Percentiles rank a stretch among this genome's conserved stretches.
These are phyloP conservation scores for Entrophospora sp. DNA, from an alignment of 192 early-diverging fungal genomes.

Conservation along the genomic window DNA sequence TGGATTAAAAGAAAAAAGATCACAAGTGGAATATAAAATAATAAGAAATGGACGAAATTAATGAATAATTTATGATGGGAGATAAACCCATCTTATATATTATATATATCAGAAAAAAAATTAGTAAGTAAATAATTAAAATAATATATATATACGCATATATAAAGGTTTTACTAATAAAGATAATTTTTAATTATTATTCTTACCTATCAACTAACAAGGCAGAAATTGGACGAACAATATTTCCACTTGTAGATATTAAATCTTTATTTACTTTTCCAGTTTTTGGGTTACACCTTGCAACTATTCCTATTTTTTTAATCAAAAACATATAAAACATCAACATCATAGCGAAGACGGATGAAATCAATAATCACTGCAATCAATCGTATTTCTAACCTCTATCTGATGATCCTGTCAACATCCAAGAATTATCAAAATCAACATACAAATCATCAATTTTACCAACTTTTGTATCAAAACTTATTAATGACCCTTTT, in stretches of 20 bases:
- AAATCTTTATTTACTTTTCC: conserved; percentile 44
- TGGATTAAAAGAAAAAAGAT: too few relatives aligned
- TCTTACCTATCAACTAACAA: conserved; percentile 43
- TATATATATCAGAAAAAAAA: too few relatives aligned
- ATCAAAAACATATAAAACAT: not conserved
- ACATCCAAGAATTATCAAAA: conserved; percentile 40
- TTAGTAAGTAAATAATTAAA: too few relatives aligned
- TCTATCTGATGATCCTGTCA: conserved; percentile 35
- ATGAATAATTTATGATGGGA: not conserved
- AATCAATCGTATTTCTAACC: conserved; percentile 19
- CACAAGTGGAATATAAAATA: too few relatives aligned
- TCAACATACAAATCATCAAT: conserved; percentile 39
- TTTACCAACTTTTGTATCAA: conserved; percentile 44
- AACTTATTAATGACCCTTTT: conserved; percentile 23
- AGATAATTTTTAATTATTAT: not conserved
- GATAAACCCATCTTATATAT: too few relatives aligned
- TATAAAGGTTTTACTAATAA: conserved; percentile 2
- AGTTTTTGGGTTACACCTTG: conserved; percentile 43
- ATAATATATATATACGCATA: not conserved
- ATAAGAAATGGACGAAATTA: too few relatives aligned
- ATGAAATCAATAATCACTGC: not conserved
- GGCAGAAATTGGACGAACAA: conserved; percentile 23
- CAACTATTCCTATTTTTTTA: conserved; percentile 30
- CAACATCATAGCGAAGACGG: not conserved
- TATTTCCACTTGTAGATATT: conserved; percentile 31